Conservation (phyloP, 208 protist genomes). For the Trypanosoma congolense region DNA sequence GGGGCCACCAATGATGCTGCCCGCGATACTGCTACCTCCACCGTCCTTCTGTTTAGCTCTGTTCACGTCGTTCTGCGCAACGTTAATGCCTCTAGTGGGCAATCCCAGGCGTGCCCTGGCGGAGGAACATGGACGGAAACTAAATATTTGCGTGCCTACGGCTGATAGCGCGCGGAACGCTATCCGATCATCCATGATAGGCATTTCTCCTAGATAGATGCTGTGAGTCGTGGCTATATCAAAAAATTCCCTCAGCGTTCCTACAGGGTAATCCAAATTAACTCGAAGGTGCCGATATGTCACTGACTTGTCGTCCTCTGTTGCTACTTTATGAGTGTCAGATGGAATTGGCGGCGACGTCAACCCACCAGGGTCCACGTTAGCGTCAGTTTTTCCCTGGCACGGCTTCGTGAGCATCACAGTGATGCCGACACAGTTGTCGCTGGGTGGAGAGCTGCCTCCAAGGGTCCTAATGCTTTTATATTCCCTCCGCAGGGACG, state of each 20-base stretch:
- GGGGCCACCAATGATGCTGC: not conserved
- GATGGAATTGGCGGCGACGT: not conserved
- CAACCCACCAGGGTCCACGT: not conserved
- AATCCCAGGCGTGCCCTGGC: not conserved
- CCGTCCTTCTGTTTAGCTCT: not conserved
- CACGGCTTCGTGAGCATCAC: not conserved
- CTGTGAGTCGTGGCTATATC: slow-evolving; percentile 17
- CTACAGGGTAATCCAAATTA: slow-evolving; percentile 37
- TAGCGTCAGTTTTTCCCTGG: not conserved
- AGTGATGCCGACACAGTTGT: not conserved
- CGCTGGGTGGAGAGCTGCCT: not conserved
- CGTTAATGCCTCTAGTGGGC: not conserved
- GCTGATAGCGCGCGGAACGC: slow-evolving; percentile 12
- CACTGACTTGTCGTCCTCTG: not conserved
- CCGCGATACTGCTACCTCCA: not conserved
- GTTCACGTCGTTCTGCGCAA: not conserved
- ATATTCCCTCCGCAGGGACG: not conserved
- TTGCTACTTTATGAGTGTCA: not conserved
- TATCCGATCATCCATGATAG: slow-evolving; percentile 21
- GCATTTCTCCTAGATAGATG: slow-evolving; percentile 24
- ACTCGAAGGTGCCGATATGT: slow-evolving; percentile 41
- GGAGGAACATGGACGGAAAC: not conserved
- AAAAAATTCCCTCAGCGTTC: slow-evolving; percentile 59
- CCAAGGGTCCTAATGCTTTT: not conserved
- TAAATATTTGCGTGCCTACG: not conserved